Conservation (phyloP, 2,329 filamentous ascomycete species). For the Eutypella sp. region DNA sequence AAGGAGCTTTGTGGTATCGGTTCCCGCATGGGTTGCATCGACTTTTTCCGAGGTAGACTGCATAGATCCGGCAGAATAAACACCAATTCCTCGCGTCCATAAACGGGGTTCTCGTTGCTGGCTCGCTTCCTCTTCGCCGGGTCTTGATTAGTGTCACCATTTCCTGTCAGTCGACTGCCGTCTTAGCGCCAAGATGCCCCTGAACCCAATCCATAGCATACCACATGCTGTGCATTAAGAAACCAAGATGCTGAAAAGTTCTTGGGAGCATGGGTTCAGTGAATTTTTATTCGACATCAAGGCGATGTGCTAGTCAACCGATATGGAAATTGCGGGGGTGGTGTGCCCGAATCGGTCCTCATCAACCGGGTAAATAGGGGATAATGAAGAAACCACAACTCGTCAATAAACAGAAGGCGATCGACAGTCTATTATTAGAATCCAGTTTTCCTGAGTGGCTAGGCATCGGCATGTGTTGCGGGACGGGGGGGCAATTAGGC, state of each 20-base stretch:
- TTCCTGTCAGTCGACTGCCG: not conserved
- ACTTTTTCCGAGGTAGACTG: not conserved
- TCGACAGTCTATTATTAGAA: conserved; percentile 8
- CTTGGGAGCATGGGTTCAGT: no score
- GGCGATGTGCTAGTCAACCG: conserved; percentile 8
- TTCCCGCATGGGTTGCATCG: not conserved
- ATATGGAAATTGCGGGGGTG: conserved; percentile 15
- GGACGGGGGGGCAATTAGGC: not conserved
- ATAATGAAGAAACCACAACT: conserved; percentile 10
- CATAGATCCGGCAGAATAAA: not conserved
- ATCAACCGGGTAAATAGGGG: conserved; percentile 16
- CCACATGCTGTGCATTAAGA: not conserved
- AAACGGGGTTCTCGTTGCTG: not conserved
- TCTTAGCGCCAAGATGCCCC: conserved; percentile 1
- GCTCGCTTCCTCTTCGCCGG: not conserved
- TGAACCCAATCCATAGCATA: conserved; percentile 1
- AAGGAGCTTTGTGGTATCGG: no score
- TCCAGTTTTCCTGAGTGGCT: conserved; percentile 2
- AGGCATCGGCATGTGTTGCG: conserved; percentile 15
- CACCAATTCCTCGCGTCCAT: not conserved
- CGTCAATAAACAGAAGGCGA: conserved; percentile 8
- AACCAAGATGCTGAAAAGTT: no score
- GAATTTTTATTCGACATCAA: conserved; percentile 9
- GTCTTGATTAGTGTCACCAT: conserved; percentile 1
- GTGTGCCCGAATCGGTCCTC: conserved; percentile 13